phyloP scores from a whole-genome alignment of 768 basidiomycete genomes.

The Tricholoma hemisulphureum region DNA sequence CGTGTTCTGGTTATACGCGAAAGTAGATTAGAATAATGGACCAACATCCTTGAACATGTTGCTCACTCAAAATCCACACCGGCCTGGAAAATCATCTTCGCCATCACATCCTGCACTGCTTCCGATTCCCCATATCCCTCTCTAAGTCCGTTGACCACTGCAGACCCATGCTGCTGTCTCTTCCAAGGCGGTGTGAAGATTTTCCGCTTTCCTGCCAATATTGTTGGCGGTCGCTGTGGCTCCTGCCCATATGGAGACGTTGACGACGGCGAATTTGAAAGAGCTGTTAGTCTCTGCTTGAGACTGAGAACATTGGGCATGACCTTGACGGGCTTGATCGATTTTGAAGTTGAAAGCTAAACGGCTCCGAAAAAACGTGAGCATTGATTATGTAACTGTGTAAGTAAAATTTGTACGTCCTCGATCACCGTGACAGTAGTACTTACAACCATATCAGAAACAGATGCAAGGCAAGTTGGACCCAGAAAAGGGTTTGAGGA shows the following conservation, averaged over 20 bases:
- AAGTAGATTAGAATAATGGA: conserved; percentile 4
- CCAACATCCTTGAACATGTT: not conserved
- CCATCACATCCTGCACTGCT: conserved; percentile 64
- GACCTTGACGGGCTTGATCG: too few relatives aligned
- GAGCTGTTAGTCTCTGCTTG: conserved; percentile 66
- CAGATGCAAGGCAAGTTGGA: not conserved
- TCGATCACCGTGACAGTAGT: too few relatives aligned
- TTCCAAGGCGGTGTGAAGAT: conserved; percentile 58
- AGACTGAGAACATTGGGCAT: conserved; percentile 42
- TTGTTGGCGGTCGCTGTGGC: conserved; percentile 16
- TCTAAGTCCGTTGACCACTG: conserved; percentile 18
- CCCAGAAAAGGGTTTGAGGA: not conserved
- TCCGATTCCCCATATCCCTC: conserved; percentile 50
- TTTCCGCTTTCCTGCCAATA: conserved; percentile 30
- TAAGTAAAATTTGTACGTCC: too few relatives aligned
- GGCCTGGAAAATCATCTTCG: conserved; percentile 79
- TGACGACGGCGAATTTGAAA: conserved; percentile 53
- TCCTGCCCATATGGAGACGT: conserved; percentile 34
- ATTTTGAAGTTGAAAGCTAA: too few relatives aligned
- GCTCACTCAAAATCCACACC: conserved; percentile 88
- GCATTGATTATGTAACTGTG: not conserved
- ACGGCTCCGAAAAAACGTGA: not conserved
- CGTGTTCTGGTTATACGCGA: conserved; percentile 56
- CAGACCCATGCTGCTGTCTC: conserved; percentile 30
- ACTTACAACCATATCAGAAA: not conserved